These are phyloP conservation scores for Colletotrichum ledebouriae DNA, from an alignment of 2,329 filamentous ascomycete genomes.

Conservation along the genomic window DNA sequence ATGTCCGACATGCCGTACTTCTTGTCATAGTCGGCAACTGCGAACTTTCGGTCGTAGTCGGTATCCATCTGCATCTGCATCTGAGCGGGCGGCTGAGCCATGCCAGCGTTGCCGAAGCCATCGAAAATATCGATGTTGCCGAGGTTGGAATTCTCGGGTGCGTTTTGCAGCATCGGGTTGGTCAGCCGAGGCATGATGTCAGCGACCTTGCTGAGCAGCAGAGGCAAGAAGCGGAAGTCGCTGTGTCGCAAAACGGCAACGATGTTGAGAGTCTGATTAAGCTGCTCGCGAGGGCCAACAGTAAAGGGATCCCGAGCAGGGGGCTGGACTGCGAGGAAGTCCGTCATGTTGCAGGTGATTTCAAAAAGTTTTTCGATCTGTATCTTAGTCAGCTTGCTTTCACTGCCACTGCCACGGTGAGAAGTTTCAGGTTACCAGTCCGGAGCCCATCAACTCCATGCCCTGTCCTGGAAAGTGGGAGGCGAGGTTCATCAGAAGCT, in stretches of 20 bases:
- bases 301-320: constrained; percentile 73
- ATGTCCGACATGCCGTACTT: constrained; percentile 56
- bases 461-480: constrained; percentile 78
- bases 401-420: constrained; percentile 1
- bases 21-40: constrained; percentile 59
- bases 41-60: constrained; percentile 62
- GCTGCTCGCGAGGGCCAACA: constrained; percentile 78
- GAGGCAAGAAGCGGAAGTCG: constrained; percentile 80
- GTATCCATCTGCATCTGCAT: constrained; percentile 60
- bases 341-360: constrained; percentile 78
- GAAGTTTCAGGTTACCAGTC: constrained; percentile 65
- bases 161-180: constrained; percentile 71
- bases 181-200: constrained; percentile 76
- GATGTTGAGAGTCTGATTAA: constrained; percentile 77
- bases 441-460: constrained; percentile 81
- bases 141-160: constrained; percentile 67
- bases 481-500: constrained; percentile 74
- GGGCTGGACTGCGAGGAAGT: constrained; percentile 77
- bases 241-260: constrained; percentile 80
- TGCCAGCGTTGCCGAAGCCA: constrained; percentile 73
- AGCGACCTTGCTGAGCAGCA: constrained; percentile 81
- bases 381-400: not conserved
- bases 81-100: constrained; percentile 64
- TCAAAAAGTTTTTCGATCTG: constrained; percentile 86
- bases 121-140: constrained; percentile 74